phyloP scores from a whole-genome alignment of 192 early-diverging fungal species.

The Coemansia umbellata region DNA sequence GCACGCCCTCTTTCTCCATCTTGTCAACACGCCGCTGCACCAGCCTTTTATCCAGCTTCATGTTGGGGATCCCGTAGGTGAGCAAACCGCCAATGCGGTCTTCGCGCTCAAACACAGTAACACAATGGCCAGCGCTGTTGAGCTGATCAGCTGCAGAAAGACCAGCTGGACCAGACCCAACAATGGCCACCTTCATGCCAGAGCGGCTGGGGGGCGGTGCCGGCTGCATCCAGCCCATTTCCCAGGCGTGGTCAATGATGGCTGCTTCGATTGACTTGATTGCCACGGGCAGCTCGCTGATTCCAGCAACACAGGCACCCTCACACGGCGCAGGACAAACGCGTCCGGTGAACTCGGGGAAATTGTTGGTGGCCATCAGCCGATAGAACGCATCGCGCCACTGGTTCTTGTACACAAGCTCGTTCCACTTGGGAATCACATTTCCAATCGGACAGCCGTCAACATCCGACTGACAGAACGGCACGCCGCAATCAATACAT shows the following conservation, averaged over 20 bases:
- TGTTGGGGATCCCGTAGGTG: constrained; percentile 99
- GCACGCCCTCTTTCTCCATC: constrained; percentile 91
- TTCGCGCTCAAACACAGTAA: constrained; percentile 97
- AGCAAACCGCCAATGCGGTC: constrained; percentile 94
- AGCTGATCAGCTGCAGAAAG: constrained; percentile 95
- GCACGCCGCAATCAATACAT: constrained; percentile 98
- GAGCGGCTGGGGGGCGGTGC: constrained; percentile 73
- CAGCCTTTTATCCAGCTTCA: constrained; percentile 98
- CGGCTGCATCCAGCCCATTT: constrained; percentile 96
- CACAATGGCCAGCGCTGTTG: constrained; percentile 91
- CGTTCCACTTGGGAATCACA: constrained; percentile 99
- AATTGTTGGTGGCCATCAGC: constrained; percentile 96
- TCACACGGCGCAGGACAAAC: constrained; percentile 99
- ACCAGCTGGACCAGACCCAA: constrained; percentile 96
- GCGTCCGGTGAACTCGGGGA: constrained; percentile 99
- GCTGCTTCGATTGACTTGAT: constrained; percentile 98
- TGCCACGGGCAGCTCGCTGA: constrained; percentile 89
- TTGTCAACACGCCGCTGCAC: constrained; percentile 93
- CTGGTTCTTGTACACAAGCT: constrained; percentile 91
- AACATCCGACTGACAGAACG: constrained; percentile 95
- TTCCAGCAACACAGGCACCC: constrained; percentile 92
- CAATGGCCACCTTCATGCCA: constrained; percentile 79
- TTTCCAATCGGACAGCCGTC: constrained; percentile 98
- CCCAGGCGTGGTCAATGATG: constrained; percentile 96
- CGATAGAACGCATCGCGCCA: constrained; percentile 95